These are phyloP conservation scores for Trichoderma asperellum DNA, from an alignment of 2,329 filamentous ascomycete genomes.

Conservation along the genomic window DNA sequence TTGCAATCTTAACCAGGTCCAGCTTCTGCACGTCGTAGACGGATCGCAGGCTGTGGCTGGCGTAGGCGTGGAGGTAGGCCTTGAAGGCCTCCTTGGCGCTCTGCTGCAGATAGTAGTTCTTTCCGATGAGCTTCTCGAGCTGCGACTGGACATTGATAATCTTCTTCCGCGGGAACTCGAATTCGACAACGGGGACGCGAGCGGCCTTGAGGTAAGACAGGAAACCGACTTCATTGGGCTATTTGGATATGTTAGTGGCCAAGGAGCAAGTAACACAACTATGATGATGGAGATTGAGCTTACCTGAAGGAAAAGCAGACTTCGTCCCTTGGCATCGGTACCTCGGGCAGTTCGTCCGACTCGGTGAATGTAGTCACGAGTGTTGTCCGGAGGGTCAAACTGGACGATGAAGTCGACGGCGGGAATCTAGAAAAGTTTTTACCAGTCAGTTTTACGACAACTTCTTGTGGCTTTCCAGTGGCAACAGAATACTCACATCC, in stretches of 20 bases:
- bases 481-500: slow-evolving; percentile 61
- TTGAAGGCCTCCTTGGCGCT: slow-evolving; percentile 77
- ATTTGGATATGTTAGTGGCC: background rate
- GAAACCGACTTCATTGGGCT: slow-evolving; percentile 91
- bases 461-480: background rate
- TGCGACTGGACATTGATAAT: slow-evolving; percentile 89
- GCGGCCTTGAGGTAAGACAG: slow-evolving; percentile 88
- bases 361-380: slow-evolving; percentile 90
- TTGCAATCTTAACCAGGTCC: slow-evolving; percentile 81
- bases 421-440: slow-evolving; percentile 65
- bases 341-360: slow-evolving; percentile 94
- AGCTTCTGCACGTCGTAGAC: slow-evolving; percentile 82
- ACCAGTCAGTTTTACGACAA: background rate
- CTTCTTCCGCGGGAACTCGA: slow-evolving; percentile 91
- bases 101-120: slow-evolving; percentile 98
- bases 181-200: slow-evolving; percentile 91
- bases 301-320: slow-evolving; percentile 78
- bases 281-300: background rate
- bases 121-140: slow-evolving; percentile 88
- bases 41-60: slow-evolving; percentile 64
- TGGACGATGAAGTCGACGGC: slow-evolving; percentile 96
- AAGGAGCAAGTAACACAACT: background rate
- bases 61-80: slow-evolving; percentile 93
- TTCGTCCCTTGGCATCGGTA: slow-evolving; percentile 79
- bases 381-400: slow-evolving; percentile 92